Evolutionary conservation across 2,329 filamentous ascomycete genomes (phyloP).

Genomic region (Elsinoe necatrix): DNA sequence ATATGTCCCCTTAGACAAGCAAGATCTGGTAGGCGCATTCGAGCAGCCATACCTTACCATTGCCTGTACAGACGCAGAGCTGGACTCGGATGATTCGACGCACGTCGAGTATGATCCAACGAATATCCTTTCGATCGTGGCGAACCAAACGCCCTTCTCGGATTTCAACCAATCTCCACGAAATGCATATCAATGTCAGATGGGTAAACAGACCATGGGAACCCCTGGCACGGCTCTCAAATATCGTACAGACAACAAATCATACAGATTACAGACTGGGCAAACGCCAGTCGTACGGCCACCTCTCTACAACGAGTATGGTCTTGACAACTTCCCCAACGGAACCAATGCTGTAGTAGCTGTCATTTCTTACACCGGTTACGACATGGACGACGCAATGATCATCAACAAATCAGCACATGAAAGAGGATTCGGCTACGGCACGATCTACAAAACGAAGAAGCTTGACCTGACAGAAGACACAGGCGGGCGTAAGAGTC

Average conservation of each 20-base stretch:
- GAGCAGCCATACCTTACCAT: conserved; percentile 99
- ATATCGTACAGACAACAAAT: conserved; percentile 94
- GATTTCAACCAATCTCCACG: conserved; percentile 97
- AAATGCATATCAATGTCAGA: conserved; percentile 99
- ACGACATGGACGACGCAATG: conserved; percentile 99
- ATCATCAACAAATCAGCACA: conserved; percentile 97
- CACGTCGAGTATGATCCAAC: conserved; percentile 93
- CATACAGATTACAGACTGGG: conserved; percentile 87
- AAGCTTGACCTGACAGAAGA: conserved; percentile 80
- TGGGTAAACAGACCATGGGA: conserved; percentile 99
- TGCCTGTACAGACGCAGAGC: conserved; percentile 78
- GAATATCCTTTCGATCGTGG: conserved; percentile 93
- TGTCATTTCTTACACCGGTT: conserved; percentile 96
- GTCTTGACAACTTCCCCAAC: conserved; percentile 96
- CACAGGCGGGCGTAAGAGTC: conserved; percentile 42
- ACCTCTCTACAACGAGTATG: conserved; percentile 90
- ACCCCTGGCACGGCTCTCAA: conserved; percentile 78
- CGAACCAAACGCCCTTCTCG: conserved; percentile 98
- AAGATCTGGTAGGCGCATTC: conserved; percentile 83
- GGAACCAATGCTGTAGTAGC: conserved; percentile 92
- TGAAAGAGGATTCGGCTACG: conserved; percentile 90
- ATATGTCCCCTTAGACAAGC: conserved; percentile 76
- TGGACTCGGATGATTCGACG: conserved; percentile 78
- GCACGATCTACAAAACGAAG: conserved; percentile 97
- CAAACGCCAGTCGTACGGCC: conserved; percentile 91